Percentiles rank a stretch among this genome's conserved stretches.
phyloP scores from a whole-genome alignment of 2,329 filamentous ascomycete genomes.

The Cytospora paraplurivora region DNA sequence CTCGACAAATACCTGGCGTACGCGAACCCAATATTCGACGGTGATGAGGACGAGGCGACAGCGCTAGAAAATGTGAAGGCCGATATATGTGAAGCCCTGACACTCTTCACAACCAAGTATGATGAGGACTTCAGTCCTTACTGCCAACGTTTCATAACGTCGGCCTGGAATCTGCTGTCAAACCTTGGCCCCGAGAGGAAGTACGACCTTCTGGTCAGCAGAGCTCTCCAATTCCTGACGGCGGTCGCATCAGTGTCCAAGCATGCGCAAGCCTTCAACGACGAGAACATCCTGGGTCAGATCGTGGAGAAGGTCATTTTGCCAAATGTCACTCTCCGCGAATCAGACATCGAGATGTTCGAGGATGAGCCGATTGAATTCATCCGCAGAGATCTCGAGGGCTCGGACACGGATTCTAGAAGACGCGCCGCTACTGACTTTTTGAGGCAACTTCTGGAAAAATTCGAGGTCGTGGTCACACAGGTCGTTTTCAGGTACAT shows the following conservation, averaged over 20 bases:
- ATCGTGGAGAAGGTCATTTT: conserved; percentile 96
- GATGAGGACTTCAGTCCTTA: conserved; percentile 88
- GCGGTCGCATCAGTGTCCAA: conserved; percentile 77
- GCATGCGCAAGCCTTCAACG: conserved; percentile 85
- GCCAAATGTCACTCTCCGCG: conserved; percentile 87
- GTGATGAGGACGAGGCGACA: conserved; percentile 89
- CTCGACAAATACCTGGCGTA: conserved; percentile 94
- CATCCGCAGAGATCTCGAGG: conserved; percentile 91
- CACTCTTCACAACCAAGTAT: conserved; percentile 91
- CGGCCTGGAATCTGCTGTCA: conserved; percentile 88
- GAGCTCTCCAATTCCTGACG: conserved; percentile 90
- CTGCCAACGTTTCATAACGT: conserved; percentile 81
- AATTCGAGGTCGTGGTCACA: conserved; percentile 84
- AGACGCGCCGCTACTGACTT: conserved; percentile 94
- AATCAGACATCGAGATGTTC: conserved; percentile 93
- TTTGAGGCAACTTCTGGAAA: conserved; percentile 82
- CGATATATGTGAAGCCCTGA: conserved; percentile 87
- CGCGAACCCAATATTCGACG: conserved; percentile 78
- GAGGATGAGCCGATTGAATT: conserved; percentile 99
- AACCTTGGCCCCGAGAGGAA: conserved; percentile 84
- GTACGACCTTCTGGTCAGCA: conserved; percentile 92
- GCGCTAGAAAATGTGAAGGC: conserved; percentile 85
- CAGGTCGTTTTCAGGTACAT: conserved; percentile 86
- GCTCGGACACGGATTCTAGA: conserved; percentile 92
- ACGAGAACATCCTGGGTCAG: conserved; percentile 74